Base-by-base conservation (phyloP, 1,284 basidiomycete species). In the Pascua sp. region DNA sequence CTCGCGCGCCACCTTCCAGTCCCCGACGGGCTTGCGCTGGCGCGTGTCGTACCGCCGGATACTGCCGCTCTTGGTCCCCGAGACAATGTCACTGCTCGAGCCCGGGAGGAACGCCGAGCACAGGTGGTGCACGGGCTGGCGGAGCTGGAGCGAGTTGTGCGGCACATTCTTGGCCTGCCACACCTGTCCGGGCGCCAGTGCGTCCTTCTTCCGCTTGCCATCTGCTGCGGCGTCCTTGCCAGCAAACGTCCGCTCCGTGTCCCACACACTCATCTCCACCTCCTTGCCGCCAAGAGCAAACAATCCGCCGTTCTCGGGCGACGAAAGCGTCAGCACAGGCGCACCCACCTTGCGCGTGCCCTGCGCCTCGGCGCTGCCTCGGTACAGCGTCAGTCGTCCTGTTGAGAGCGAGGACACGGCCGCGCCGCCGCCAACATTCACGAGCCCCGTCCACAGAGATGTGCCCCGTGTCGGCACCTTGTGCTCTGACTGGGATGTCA, bases 261-360 rank as follows among this genome's bases (percentile, higher is more conserved):
- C 82, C 88, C 89, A 94, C 1, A 93, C 68, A 1, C 89, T 91
- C 3, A 91, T 73, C 58, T 93, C 90, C 15, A 94, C 88, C 73
- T 94, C 91, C 65, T 93, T 86, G 4, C 91, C 91, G 8, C 87
- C 91, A 61, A 91, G 87, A 0, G 86, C 84, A 75, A 94, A 91
- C 0, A 81, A 81, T 24, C 79, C 71, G 5, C 76, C 76, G 51
- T 83, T 81, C 13, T 89, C 73, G 0, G 69, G 56, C 0, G 75
- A 67, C n/a, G 81, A 81, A 43, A 77, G 60, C n/a, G 71, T 65
- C 16, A 67, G 67, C 4, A 77, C 56, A 2, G 72, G 72, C 1
- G 71, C 52, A 18, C 61, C 61, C 11, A 56, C 36, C 48, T 56
- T 56, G 40, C 48, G 37, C 7, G 43, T 51, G 39, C 57, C 61